Evolutionary conservation across 208 protist species (phyloP), one percentile per base, ranked within the genome.

Genomic region (Porcisia hertigi): DNA sequence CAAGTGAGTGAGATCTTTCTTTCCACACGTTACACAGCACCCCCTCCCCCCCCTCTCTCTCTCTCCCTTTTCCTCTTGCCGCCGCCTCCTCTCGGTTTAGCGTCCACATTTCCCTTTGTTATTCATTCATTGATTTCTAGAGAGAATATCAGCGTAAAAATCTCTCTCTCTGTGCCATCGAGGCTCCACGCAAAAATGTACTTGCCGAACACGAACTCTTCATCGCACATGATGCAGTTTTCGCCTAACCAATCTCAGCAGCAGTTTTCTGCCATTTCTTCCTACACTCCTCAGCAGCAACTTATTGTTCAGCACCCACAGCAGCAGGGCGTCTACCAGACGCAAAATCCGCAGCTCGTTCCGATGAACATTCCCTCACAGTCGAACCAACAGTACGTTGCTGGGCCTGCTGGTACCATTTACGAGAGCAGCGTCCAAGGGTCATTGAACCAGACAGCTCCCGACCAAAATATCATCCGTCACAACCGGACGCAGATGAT

Each of bases 311-410:
- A 81, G 66, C 82, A 78, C 59, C 74, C 79, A 2, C 82, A 80
- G 53, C 78, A 82, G 73, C 83, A 80, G 49, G 69, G 66, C 64
- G 74, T 86, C 36, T 83, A 87, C 73, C 86, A 64, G 54, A 23
- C 67, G 77, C 76, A 77, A 52, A 85, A 79, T 66, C 41, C 63
- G n/a, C 74, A 82, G 65, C 75, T 87, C 25, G 76, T 87, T 7
- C 75, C 79, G 7, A 79, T 89, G 75, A 87, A 85, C 70, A 87
- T 89, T 47, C 43, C 79, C 0, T 75, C 80, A 18, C 78, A 79
- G 65, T 71, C 75, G 0, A 89, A 83, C 34, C 82, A 85, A 74
- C 60, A 71, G 60, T 89, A 87, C 80, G 67, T 85, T 36, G 55
- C 53, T 18, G 59, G 70, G 25, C 71, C 76, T 0, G 39, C 71